phyloP scores from a whole-genome alignment of 2,329 filamentous ascomycete species.

The Cladosporium colombiae region DNA sequence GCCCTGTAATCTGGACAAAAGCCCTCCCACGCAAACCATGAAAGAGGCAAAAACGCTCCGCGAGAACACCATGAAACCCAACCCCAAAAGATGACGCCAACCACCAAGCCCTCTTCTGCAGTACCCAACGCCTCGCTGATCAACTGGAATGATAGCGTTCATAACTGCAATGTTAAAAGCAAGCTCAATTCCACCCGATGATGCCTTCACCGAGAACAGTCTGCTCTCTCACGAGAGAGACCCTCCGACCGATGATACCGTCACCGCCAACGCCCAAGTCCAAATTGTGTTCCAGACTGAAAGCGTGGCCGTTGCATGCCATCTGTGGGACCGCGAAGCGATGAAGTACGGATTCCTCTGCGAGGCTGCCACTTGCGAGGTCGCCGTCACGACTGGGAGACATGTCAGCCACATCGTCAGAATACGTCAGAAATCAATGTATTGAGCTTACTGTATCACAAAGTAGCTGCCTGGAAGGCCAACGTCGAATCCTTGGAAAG shows the following conservation, averaged over 20 bases:
- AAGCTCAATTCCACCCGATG: constrained; percentile 33
- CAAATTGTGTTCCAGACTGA: constrained; percentile 25
- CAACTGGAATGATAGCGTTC: not conserved
- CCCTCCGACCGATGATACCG: constrained; percentile 31
- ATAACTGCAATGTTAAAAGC: not conserved
- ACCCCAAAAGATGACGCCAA: not conserved
- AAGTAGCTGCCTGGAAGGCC: constrained; percentile 20
- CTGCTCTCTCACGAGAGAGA: constrained; percentile 27
- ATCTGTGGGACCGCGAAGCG: constrained; percentile 22
- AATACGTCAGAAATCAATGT: too few relatives aligned
- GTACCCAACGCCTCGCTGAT: not conserved
- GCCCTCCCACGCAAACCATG: not conserved
- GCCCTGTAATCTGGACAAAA: not conserved
- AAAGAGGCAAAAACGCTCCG: not conserved
- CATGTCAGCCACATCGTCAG: not conserved
- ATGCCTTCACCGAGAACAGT: constrained; percentile 30
- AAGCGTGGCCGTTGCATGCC: constrained; percentile 20
- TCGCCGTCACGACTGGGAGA: constrained; percentile 31
- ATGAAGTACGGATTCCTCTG: constrained; percentile 24
- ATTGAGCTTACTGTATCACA: constrained; percentile 28
- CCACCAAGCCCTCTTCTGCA: not conserved
- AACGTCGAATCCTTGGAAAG: constrained; percentile 25
- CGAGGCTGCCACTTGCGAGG: constrained; percentile 16
- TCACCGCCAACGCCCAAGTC: constrained; percentile 33
- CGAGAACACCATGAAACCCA: not conserved